Evolutionary conservation across 441 rosid species (phyloP).

Genomic region (Theobroma grandiflorum): DNA sequence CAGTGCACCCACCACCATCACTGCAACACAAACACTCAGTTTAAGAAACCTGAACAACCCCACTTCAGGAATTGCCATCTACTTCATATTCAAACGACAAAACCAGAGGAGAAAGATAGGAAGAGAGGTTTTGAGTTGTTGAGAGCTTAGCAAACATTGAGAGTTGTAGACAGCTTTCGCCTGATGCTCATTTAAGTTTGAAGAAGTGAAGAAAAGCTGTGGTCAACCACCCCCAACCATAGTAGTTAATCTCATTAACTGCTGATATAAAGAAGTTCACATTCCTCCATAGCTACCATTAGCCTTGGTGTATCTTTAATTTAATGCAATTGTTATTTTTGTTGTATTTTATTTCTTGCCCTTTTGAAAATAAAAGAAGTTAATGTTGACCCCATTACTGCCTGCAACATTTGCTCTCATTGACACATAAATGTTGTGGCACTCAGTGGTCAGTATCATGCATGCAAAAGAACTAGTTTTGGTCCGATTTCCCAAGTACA

Average conservation of each 20-base stretch:
- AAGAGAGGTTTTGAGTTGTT: constrained; percentile 19
- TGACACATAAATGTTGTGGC: constrained; percentile 1
- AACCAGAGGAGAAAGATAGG: constrained; percentile 12
- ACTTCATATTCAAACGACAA: constrained; percentile 30
- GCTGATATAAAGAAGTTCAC: constrained; percentile 47
- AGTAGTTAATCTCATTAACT: constrained; percentile 57
- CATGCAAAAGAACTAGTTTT: background rate
- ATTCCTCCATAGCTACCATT: constrained; percentile 38
- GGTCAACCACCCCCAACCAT: constrained; percentile 52
- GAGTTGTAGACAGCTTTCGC: constrained; percentile 7
- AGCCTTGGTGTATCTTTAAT: constrained; percentile 16
- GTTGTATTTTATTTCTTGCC: background rate
- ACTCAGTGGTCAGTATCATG: background rate
- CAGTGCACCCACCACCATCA: constrained; percentile 34
- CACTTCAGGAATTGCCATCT: constrained; percentile 36
- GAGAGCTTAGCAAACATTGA: background rate
- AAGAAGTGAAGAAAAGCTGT: constrained; percentile 18
- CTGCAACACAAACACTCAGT: constrained; percentile 31
- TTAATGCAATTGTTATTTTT: constrained; percentile 21
- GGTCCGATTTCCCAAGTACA: background rate
- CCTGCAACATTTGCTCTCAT: constrained; percentile 18
- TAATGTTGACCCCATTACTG: constrained; percentile 16
- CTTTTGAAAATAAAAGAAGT: background rate
- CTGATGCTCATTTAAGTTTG: constrained; percentile 25
- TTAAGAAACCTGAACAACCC: constrained; percentile 36